Base-by-base conservation (phyloP, 2,329 filamentous ascomycete species). In the Stagonosporopsis rhizophila region DNA sequence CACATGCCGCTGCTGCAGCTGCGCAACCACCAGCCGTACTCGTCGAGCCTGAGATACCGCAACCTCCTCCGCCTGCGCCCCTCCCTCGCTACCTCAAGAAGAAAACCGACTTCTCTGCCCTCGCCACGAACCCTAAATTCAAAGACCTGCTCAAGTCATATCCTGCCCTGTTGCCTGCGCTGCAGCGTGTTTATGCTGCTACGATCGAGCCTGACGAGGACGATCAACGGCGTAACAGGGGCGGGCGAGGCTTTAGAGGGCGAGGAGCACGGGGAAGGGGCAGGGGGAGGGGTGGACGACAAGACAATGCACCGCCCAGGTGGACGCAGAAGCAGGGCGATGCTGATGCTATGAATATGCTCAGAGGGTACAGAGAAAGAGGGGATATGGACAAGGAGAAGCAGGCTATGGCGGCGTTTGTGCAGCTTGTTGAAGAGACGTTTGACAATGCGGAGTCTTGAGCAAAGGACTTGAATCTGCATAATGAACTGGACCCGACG, bases 351-450 rank as follows among this genome's bases (percentile, higher is more conserved):
- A 64, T 71, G 66, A 67, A 60, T 35, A 52, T 70, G 55, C 46
- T 73, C 47, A 68, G 65, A 51, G 58, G 59, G 1, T 62, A 69
- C 27, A 61, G 71, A 14, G 72, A 67, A 17, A 63, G 60, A 17
- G 65, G 66, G 6, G 71, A 68, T 1, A 67, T 69, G 15, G 46
- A 53, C 8, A 67, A 70, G 40, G 69, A 73, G 51, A 69, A 74
- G 25, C 75, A 78, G 30, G 78, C 73, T 1, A 70, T 81, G 66
- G 64, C 60, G 5, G 77, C 79, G 42, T 81, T 81, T 62, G 73
- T 71, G 39, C 56, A 51, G 25, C 56, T 74, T 28, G 61, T 73
- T 6, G 62, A 65, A 23, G 67, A 72, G 42, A 58, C 62, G 0
- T 69, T 73, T 46, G 65, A 57, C 15, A 41, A 61, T 17, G 48